These are phyloP conservation scores for Trichoderma cornu-damae DNA, from an alignment of 2,329 filamentous ascomycete genomes.

Conservation along the genomic window DNA sequence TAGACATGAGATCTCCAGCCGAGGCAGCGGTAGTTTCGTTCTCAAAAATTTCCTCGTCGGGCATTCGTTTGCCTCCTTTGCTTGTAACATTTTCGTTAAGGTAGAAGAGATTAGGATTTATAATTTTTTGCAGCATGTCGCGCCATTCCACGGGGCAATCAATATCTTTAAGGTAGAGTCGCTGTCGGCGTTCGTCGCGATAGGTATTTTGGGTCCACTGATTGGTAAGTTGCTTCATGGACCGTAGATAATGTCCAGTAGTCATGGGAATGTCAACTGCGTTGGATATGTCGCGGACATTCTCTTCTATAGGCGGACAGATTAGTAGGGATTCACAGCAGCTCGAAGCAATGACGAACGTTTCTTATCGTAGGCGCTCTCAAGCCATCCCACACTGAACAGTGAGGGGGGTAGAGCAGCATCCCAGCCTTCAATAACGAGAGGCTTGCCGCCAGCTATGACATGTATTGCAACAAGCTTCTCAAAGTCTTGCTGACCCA, in stretches of 20 bases:
- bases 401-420: slow-evolving; percentile 66
- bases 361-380: slow-evolving; percentile 72
- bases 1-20: slow-evolving; percentile 92
- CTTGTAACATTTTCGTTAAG: slow-evolving; percentile 70
- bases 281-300: slow-evolving; percentile 71
- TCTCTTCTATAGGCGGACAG: slow-evolving; percentile 57
- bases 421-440: slow-evolving; percentile 89
- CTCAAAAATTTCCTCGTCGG: slow-evolving; percentile 39
- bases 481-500: slow-evolving; percentile 76
- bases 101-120: slow-evolving; percentile 82
- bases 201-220: slow-evolving; percentile 75
- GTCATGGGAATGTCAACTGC: slow-evolving; percentile 76
- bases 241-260: slow-evolving; percentile 82
- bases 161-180: slow-evolving; percentile 94
- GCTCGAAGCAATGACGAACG: slow-evolving; percentile 45
- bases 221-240: slow-evolving; percentile 76
- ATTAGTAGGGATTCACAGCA: slow-evolving; percentile 22
- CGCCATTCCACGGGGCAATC: slow-evolving; percentile 89
- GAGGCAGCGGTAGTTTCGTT: slow-evolving; percentile 57
- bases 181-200: slow-evolving; percentile 71
- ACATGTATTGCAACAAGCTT: slow-evolving; percentile 80
- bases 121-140: slow-evolving; percentile 67
- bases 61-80: slow-evolving; percentile 31
- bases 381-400: slow-evolving; percentile 77
- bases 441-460: slow-evolving; percentile 74